These are phyloP conservation scores for Lodderomyces parapsilosis DNA, from an alignment of 1,139 yeast genomes.

Conservation along the genomic window DNA sequence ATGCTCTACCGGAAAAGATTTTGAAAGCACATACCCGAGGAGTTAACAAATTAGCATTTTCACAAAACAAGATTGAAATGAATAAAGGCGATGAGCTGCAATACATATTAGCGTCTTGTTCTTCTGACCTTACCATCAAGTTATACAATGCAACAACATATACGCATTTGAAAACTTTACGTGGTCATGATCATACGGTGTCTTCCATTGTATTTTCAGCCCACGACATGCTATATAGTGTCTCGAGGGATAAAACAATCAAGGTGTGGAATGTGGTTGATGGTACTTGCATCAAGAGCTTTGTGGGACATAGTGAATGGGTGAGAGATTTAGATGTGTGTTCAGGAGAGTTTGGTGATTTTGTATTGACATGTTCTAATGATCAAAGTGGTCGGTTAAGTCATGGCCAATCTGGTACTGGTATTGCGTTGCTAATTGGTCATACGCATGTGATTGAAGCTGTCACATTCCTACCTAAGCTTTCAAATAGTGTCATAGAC, in stretches of 20 bases:
- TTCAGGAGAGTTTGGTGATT: slow-evolving; percentile 42
- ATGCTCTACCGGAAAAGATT: slow-evolving; percentile 64
- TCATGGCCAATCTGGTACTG: slow-evolving; percentile 64
- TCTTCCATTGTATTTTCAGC: slow-evolving; percentile 60
- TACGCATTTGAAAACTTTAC: slow-evolving; percentile 59
- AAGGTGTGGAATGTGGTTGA: slow-evolving; percentile 74
- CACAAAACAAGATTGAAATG: slow-evolving; percentile 14
- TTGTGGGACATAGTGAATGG: slow-evolving; percentile 89
- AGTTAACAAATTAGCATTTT: slow-evolving; percentile 62
- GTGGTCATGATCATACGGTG: slow-evolving; percentile 91
- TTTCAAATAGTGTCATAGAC: slow-evolving; percentile 51
- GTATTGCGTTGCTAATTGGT: slow-evolving; percentile 66
- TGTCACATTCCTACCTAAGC: slow-evolving; percentile 62
- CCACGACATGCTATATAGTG: slow-evolving; percentile 54
- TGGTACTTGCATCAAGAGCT: slow-evolving; percentile 67
- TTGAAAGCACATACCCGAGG: slow-evolving; percentile 77
- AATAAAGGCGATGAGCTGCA: slow-evolving; percentile 5
- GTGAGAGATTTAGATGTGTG: slow-evolving; percentile 61
- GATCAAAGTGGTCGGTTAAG: slow-evolving; percentile 76
- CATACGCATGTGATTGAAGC: slow-evolving; percentile 85
- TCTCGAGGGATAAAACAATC: slow-evolving; percentile 73
- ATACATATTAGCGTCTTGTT: slow-evolving; percentile 54
- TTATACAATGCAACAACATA: slow-evolving; percentile 63
- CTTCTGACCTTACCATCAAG: slow-evolving; percentile 72
- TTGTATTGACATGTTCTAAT: slow-evolving; percentile 72